Evolutionary conservation across 805 yeast genomes (phyloP).

Genomic region (Sporopachydermia lactativora): DNA sequence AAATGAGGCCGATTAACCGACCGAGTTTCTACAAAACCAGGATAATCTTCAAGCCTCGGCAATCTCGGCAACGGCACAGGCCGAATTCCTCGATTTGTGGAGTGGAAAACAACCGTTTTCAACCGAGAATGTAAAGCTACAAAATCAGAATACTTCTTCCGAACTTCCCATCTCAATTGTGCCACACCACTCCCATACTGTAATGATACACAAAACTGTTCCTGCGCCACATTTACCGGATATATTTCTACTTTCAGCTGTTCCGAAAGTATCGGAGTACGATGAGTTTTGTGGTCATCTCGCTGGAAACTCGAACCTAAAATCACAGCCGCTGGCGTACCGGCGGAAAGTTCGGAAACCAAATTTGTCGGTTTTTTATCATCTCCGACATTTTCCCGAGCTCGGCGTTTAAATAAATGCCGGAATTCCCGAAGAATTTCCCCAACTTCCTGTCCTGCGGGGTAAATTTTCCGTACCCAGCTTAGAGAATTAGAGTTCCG

Average conservation of each 20-base stretch:
- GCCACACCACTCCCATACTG: constrained; percentile 85
- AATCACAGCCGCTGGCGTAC: constrained; percentile 60
- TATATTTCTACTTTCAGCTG: constrained; percentile 54
- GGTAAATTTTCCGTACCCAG: not conserved
- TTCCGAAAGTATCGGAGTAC: constrained; percentile 74
- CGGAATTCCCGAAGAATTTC: not conserved
- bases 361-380: constrained; percentile 20
- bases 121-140: constrained; percentile 56
- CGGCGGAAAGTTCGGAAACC: constrained; percentile 42
- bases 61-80: constrained; percentile 25
- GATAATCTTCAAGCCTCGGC: constrained; percentile 20
- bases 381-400: constrained; percentile 11
- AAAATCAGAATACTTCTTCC: constrained; percentile 59
- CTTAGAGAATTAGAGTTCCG: not conserved
- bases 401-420: constrained; percentile 3
- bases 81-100: constrained; percentile 17
- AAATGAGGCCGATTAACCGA: not conserved
- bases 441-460: not conserved
- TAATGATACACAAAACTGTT: constrained; percentile 49
- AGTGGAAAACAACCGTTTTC: constrained; percentile 36
- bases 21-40: not conserved
- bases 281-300: constrained; percentile 61
- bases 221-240: constrained; percentile 26
- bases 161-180: constrained; percentile 66
- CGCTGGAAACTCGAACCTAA: constrained; percentile 60